Percentiles rank a stretch among this genome's conserved stretches.
Evolutionary conservation across 495 filamentous ascomycete species (phyloP).

Genomic region (Xylaria telfairii): DNA sequence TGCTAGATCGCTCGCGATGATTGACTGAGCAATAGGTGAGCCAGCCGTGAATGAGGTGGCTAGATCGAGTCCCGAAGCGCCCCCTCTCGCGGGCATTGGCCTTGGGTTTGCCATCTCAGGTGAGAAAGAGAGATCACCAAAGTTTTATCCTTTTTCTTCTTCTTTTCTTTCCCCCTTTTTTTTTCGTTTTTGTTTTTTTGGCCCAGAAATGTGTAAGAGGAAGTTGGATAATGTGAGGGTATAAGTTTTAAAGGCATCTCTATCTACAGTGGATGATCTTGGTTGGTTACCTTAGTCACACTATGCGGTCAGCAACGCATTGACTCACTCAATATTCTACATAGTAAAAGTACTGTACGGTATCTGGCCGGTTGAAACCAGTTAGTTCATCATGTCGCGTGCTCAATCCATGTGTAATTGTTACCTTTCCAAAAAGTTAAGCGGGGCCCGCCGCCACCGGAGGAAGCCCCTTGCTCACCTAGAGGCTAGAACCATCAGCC

Average conservation of each 20-base stretch:
- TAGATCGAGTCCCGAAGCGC: slow-evolving; percentile 25
- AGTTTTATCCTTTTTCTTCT: too few relatives aligned
- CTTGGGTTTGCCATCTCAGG: slow-evolving; percentile 30
- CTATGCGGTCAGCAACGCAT: not conserved
- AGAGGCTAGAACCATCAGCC: not conserved
- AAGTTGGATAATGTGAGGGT: not conserved
- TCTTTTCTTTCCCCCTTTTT: too few relatives aligned
- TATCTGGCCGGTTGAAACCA: not conserved
- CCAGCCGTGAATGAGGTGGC: slow-evolving; percentile 57
- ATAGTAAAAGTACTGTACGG: too few relatives aligned
- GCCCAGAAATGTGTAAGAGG: not conserved
- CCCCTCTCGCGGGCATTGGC: slow-evolving; percentile 29
- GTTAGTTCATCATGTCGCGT: not conserved
- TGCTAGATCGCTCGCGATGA: slow-evolving; percentile 73
- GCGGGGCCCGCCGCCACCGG: slow-evolving; percentile 18
- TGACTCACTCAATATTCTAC: not conserved
- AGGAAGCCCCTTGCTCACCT: not conserved
- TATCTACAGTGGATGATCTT: not conserved
- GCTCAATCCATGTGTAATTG: slow-evolving; percentile 4
- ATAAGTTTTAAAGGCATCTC: not conserved
- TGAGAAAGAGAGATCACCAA: not conserved
- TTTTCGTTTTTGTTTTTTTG: too few relatives aligned
- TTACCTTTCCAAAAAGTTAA: not conserved
- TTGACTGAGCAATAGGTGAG: slow-evolving; percentile 70
- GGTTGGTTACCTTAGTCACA: not conserved